These are phyloP conservation scores for Acmispon strigosus DNA, from an alignment of 306 rosid genomes.

Conservation along the genomic window DNA sequence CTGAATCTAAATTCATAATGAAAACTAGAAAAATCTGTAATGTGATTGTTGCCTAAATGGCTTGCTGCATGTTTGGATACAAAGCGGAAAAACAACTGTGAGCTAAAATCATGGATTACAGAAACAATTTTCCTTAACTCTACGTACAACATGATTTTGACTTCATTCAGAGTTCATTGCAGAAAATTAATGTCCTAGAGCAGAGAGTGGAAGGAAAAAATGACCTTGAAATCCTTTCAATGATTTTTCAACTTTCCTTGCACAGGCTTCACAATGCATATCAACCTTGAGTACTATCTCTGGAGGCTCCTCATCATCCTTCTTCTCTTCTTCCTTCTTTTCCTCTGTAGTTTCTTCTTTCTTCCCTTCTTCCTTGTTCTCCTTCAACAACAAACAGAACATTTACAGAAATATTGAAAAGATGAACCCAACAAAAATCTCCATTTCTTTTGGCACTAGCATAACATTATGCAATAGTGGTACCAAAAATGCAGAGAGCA, in stretches of 20 bases:
- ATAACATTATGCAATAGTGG: no score
- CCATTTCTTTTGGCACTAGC: no score
- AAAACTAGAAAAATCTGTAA: background rate
- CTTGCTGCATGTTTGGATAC: no score
- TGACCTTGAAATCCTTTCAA: constrained; percentile 88
- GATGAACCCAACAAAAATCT: background rate
- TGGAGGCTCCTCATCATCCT: constrained; percentile 42
- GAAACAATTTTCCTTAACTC: no score
- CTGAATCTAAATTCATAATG: background rate
- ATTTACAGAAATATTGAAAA: background rate
- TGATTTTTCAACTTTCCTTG: constrained; percentile 82
- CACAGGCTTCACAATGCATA: constrained; percentile 98
- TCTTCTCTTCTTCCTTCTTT: constrained; percentile 34
- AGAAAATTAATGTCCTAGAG: background rate
- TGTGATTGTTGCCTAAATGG: background rate
- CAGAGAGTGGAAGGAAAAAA: background rate
- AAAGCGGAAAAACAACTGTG: no score
- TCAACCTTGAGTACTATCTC: constrained; percentile 86
- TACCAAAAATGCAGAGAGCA: no score
- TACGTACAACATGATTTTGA: no score
- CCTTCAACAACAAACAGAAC: constrained; percentile 28
- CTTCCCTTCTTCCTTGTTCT: constrained; percentile 30
- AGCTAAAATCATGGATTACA: no score
- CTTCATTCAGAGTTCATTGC: background rate
- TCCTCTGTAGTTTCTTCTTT: constrained; percentile 39